Evolutionary conservation across 768 basidiomycete species (phyloP).

Genomic region (Naganishia vishniacii): DNA sequence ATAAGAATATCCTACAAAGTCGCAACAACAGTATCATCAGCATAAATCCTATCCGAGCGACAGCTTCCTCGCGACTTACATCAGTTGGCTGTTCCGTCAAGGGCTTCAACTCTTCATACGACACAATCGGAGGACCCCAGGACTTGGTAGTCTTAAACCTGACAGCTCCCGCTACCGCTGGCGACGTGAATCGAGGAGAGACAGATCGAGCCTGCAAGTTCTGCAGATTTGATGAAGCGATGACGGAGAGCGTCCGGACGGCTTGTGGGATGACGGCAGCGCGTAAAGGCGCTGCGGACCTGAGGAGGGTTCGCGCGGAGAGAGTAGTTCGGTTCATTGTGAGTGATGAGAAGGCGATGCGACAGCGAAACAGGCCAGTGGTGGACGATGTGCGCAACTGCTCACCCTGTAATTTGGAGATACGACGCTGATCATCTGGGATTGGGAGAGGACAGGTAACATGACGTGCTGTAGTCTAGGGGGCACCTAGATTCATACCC

Average conservation of each 20-base stretch:
- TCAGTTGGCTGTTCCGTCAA: slow-evolving; percentile 65
- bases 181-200: background rate
- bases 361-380: background rate
- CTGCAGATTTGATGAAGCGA: background rate
- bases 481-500: too few relatives aligned
- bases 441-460: too few relatives aligned
- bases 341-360: background rate
- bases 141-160: slow-evolving; percentile 27
- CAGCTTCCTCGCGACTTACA: slow-evolving; percentile 52
- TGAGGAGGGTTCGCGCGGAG: background rate
- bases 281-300: slow-evolving; percentile 3
- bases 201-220: background rate
- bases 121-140: slow-evolving; percentile 68
- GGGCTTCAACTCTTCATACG: slow-evolving; percentile 76
- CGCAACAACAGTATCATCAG: background rate
- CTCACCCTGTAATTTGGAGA: too few relatives aligned
- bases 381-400: background rate
- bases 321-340: slow-evolving; percentile 14
- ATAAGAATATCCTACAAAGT: slow-evolving; percentile 42
- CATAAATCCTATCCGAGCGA: background rate
- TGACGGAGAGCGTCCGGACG: background rate
- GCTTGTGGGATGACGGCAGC: slow-evolving; percentile 1
- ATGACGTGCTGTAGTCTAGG: too few relatives aligned
- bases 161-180: background rate
- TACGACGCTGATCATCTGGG: too few relatives aligned